Percentiles rank a stretch among this genome's conserved stretches.
These are phyloP conservation scores for Nakazawaea wickerhamii DNA, from an alignment of 805 yeast genomes.

Conservation along the genomic window DNA sequence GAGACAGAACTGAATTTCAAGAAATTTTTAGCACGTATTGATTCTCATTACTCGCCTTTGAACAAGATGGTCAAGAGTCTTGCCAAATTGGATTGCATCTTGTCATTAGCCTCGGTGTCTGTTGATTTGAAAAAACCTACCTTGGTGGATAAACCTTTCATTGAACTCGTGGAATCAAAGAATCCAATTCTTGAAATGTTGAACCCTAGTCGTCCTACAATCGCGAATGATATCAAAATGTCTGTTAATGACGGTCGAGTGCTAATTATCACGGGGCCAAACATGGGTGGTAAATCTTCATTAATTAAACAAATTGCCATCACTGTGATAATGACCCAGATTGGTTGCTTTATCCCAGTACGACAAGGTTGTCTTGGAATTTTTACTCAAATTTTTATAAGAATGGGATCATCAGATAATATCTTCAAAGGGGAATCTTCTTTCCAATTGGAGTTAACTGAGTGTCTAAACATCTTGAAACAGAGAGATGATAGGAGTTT, in stretches of 20 bases:
- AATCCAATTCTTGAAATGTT: constrained; percentile 26
- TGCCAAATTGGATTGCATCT: constrained; percentile 58
- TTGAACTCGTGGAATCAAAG: constrained; percentile 52
- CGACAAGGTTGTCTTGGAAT: constrained; percentile 53
- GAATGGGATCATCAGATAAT: constrained; percentile 85
- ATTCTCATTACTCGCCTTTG: constrained; percentile 30
- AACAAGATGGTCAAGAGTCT: constrained; percentile 40
- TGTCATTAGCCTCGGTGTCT: constrained; percentile 62
- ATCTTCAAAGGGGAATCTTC: constrained; percentile 74
- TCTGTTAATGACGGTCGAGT: constrained; percentile 41
- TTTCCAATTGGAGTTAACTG: constrained; percentile 71
- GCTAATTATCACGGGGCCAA: constrained; percentile 75
- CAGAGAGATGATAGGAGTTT: constrained; percentile 49
- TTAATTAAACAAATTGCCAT: constrained; percentile 72
- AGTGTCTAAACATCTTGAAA: constrained; percentile 53
- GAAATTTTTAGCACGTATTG: constrained; percentile 34
- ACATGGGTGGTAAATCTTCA: constrained; percentile 85
- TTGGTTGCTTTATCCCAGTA: constrained; percentile 76
- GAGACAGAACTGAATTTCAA: constrained; percentile 44
- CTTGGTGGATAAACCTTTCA: constrained; percentile 39
- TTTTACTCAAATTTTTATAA: constrained; percentile 45
- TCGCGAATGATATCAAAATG: constrained; percentile 62
- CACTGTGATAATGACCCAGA: constrained; percentile 65
- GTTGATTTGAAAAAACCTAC: constrained; percentile 45
- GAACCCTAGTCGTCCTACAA: constrained; percentile 34